Evolutionary conservation across 1,139 yeast species (phyloP).

Genomic region (Pichia sp.): DNA sequence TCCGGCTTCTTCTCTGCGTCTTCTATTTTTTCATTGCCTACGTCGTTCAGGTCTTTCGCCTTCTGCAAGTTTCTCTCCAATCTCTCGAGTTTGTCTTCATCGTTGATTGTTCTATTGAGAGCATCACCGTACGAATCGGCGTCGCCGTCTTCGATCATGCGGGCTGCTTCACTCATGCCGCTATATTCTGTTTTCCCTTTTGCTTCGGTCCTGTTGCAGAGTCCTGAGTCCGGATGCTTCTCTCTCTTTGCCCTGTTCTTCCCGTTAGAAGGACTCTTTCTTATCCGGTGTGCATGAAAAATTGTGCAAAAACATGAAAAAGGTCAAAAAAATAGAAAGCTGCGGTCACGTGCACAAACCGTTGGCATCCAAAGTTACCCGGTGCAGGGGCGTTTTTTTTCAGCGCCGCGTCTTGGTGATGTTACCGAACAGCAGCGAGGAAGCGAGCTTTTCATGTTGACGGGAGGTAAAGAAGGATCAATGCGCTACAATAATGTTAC

Average conservation of each 20-base stretch:
- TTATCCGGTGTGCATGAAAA: not conserved
- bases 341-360: not conserved
- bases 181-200: no score
- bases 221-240: no score
- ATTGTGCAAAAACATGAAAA: not conserved
- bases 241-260: no score
- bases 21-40: not conserved
- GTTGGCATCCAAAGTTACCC: not conserved
- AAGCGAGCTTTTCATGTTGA: not conserved
- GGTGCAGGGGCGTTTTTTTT: not conserved
- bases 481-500: no score
- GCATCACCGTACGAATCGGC: not conserved
- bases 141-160: conserved; percentile 15
- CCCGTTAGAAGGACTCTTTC: not conserved
- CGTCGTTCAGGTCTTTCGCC: conserved; percentile 11
- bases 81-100: conserved; percentile 12
- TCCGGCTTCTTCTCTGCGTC: not conserved
- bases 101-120: not conserved
- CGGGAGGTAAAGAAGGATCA: no score
- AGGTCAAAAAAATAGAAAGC: not conserved
- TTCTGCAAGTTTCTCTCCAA: conserved; percentile 14
- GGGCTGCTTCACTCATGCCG: not conserved
- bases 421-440: not conserved
- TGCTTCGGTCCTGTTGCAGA: no score
- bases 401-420: no score